Conservation (phyloP, 768 basidiomycete species). For the Boletus huronensis region DNA sequence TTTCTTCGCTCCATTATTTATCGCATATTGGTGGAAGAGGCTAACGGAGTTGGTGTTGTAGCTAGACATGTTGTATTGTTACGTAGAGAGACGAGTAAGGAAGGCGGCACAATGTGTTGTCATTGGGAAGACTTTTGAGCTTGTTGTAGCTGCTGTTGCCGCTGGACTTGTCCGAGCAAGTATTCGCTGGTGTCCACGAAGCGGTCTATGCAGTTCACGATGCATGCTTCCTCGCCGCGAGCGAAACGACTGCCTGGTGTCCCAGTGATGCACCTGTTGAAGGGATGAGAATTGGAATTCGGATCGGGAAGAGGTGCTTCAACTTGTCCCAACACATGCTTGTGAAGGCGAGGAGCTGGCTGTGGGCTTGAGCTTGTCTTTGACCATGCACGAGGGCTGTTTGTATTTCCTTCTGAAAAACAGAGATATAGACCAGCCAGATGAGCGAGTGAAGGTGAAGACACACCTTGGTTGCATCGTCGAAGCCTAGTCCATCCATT, state of each 20-base stretch:
- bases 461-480: constrained; percentile 71
- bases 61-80: constrained; percentile 11
- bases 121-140: constrained; percentile 17
- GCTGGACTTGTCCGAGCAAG: constrained; percentile 66
- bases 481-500: constrained; percentile 50
- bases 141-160: constrained; percentile 49
- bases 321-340: constrained; percentile 92
- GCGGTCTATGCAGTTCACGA: constrained; percentile 86
- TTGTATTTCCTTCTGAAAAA: constrained; percentile 72
- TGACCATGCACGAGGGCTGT: constrained; percentile 75
- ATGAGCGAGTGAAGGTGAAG: neutral
- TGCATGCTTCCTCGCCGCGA: constrained; percentile 73
- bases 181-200: constrained; percentile 86
- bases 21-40: constrained; percentile 48
- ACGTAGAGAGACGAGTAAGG: neutral
- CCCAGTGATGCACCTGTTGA: constrained; percentile 71
- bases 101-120: neutral
- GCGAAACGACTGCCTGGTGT: constrained; percentile 77
- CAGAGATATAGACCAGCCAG: neutral
- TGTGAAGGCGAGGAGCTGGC: constrained; percentile 73
- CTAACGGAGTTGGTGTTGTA: constrained; percentile 26
- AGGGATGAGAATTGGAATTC: constrained; percentile 5
- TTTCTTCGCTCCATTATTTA: constrained; percentile 60
- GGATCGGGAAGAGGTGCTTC: constrained; percentile 25
- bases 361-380: constrained; percentile 77